These are phyloP conservation scores for Naganishia antarctica DNA, from an alignment of 768 basidiomycete genomes.

Conservation along the genomic window DNA sequence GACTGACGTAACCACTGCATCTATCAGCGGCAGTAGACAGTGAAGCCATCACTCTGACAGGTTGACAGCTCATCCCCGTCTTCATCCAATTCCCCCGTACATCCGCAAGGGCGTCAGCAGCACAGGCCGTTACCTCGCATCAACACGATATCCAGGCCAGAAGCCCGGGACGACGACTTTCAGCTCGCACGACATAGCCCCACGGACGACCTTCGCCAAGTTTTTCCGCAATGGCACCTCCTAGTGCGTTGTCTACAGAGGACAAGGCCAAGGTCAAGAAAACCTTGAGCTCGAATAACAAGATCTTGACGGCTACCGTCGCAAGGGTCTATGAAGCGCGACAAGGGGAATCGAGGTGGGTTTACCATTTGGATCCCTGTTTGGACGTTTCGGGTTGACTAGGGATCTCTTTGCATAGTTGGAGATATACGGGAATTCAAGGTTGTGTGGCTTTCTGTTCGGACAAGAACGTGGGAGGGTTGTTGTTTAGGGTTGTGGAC, in stretches of 20 bases:
- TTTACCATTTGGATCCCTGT: slow-evolving; percentile 43
- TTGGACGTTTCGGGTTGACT: neutral
- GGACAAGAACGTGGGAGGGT: slow-evolving; percentile 58
- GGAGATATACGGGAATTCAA: slow-evolving; percentile 82
- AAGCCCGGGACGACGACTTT: too few species aligned
- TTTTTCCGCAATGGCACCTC: slow-evolving; percentile 17
- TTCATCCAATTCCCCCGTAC: too few species aligned
- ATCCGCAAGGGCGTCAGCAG: too few species aligned
- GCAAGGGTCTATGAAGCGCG: slow-evolving; percentile 82
- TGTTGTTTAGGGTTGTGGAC: slow-evolving; percentile 76
- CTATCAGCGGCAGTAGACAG: too few species aligned
- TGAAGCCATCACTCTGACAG: too few species aligned
- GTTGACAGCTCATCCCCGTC: too few species aligned
- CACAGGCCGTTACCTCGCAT: too few species aligned
- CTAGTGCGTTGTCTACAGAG: slow-evolving; percentile 58
- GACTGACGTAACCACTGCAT: too few species aligned
- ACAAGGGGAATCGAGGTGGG: slow-evolving; percentile 35
- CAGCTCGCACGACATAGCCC: neutral
- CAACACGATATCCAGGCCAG: too few species aligned
- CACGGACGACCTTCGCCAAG: neutral
- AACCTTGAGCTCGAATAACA: slow-evolving; percentile 54
- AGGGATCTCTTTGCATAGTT: slow-evolving; percentile 64
- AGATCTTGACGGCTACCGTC: slow-evolving; percentile 74
- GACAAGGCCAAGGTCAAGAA: slow-evolving; percentile 74
- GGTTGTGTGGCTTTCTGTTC: slow-evolving; percentile 72